Base-by-base conservation (phyloP, 345 rosid species). In the Nasturtium officinale region DNA sequence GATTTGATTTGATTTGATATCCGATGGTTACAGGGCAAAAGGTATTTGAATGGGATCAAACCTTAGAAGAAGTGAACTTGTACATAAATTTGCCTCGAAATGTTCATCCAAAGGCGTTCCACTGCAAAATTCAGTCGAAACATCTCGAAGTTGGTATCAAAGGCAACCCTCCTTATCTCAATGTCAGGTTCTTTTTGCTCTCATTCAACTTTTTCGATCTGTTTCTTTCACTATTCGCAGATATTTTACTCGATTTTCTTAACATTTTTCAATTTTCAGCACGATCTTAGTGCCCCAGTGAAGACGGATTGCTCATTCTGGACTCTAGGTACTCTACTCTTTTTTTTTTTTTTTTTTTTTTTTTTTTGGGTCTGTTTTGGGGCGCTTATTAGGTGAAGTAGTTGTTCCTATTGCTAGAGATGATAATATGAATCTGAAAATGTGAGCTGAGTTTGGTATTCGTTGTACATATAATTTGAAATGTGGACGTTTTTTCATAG, bases 31-130 rank as follows among this genome's bases (percentile, higher is more conserved):
- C 66, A 90, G 98, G 85, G 37, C 85, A 88, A 69, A 85, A 84
- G 72, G 96, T 90, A 21, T 91, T 90, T 68, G 96, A 95, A 62
- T 91, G 98, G 99, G 97, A 95, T 82, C 97, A 91, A 84, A 90
- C 90, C 76, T 79, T 91, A 32, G 97, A 92, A 2, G 98, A 92
- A 80, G 90, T 90, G 26, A 91, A 90, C 47, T 67, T 95, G 56
- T 95, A 95, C 79, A 86, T 91, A 51, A 84, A 57, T 26, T 71
- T 87, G 47, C 97, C 98, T 0, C 89, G 89, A 2, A 90, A 87
- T 66, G 83, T 90, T 74, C 84, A 53, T 28, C 62, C 94, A 7
- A 92, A 95, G 87, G 87, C 80, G 25, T 89, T 91, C 67, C 85
- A 84, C 68, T 95, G 96, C 83, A 92, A 85, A 82, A 85, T 92